Percentiles rank a stretch among this genome's conserved stretches.
These are phyloP conservation scores for Millerago galiae DNA, from an alignment of 805 yeast genomes.

Conservation along the genomic window DNA sequence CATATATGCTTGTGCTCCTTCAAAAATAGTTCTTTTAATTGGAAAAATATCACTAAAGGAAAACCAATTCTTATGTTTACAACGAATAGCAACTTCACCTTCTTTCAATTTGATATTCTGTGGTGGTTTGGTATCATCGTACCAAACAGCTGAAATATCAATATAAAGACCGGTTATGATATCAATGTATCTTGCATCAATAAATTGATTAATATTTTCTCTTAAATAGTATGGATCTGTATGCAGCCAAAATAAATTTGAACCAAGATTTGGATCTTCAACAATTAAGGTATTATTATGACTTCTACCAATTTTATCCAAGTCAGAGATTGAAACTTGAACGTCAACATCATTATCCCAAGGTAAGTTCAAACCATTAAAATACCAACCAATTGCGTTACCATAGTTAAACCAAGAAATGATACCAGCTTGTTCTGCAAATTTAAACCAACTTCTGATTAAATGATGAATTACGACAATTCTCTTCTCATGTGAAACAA, in stretches of 20 bases:
- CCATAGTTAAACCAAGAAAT: constrained; percentile 52
- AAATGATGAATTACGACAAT: constrained; percentile 37
- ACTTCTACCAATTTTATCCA: constrained; percentile 35
- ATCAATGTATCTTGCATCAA: constrained; percentile 39
- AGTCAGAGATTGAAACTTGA: constrained; percentile 41
- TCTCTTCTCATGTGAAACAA: constrained; percentile 25
- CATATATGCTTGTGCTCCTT: constrained; percentile 40
- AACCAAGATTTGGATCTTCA: constrained; percentile 36
- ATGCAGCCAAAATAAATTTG: constrained; percentile 41
- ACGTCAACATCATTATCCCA: constrained; percentile 60
- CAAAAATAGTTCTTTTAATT: constrained; percentile 34
- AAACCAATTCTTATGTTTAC: constrained; percentile 23
- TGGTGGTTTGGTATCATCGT: constrained; percentile 10
- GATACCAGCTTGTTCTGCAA: constrained; percentile 35
- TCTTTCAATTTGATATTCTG: not conserved
- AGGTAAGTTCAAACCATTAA: constrained; percentile 30
- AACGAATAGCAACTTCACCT: constrained; percentile 14
- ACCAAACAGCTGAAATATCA: constrained; percentile 37
- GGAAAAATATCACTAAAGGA: constrained; percentile 32
- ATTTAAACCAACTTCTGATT: constrained; percentile 47
- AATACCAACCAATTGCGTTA: not conserved
- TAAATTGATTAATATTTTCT: constrained; percentile 33
- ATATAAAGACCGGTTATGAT: constrained; percentile 41
- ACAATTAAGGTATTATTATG: constrained; percentile 42
- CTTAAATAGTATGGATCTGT: constrained; percentile 36